Base-by-base conservation (phyloP, 2,329 filamentous ascomycete genomes). In the Fusarium ramigenum region DNA sequence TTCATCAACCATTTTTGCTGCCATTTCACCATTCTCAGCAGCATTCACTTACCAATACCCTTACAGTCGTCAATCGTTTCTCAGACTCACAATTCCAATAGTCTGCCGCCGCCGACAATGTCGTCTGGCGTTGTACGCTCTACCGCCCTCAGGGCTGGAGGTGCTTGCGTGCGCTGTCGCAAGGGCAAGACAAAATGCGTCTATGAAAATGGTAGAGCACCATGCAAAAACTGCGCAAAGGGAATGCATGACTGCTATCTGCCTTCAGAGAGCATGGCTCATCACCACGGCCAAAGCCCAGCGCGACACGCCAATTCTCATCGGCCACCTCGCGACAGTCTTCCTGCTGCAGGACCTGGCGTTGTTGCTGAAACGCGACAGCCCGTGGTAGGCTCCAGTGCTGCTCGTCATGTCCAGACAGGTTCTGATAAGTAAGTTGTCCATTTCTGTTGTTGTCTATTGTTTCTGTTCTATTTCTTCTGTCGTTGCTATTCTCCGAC, bases 121-220 rank as follows among this genome's bases (percentile, higher is more conserved):
- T 83, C 85, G 54, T 82, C 86, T 63, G 84, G 79, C 76, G 80
- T 87, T 72, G 85, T 87, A 78, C 87, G 88, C 81, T 87, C 87
- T 76, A 90, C 88, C 73, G 88, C 88, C 80, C 87, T 90, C 62
- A 85, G 88, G 78, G 88, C 88, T 79, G 88, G 88, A 78, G 88
- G 88, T 76, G 88, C 88, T 76, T 90, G 88, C 74, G 88, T 90
- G 74, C 87, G 88, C 80, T 90, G 88, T 81, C 87, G 88, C 79
- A 90, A 90, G 79, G 88, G 88, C 82, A 90, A 90, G 81, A 90
- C 88, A 59, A 90, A 90, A 77, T 90, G 88, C 71, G 88, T 90
- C 76, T 90, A 90, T 82, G 88, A 90, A 71, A 90, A 89, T 75
- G 88, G 88, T 58, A 85, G 87, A 78, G 87, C 88, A n/a, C 88